A percentile compares a stretch with the other conserved stretches of the same genome.
Conservation (phyloP, 2,329 filamentous ascomycete genomes). For the Colletotrichum higginsianum region DNA sequence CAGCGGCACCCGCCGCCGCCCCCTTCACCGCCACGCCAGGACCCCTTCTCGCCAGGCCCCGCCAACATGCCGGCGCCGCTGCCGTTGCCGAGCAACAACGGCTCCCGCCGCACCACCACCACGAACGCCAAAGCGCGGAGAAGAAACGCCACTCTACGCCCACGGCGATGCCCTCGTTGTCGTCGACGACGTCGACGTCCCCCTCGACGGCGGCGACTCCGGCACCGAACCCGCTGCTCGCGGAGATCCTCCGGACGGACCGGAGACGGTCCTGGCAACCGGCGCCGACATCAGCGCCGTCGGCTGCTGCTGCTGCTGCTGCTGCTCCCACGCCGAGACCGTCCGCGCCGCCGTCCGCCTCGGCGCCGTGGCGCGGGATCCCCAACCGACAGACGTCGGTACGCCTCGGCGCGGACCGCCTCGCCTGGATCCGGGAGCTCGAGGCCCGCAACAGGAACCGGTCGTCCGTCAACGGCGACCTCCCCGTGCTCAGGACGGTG, state of each 20-base stretch:
- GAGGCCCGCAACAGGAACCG: conserved; percentile 28
- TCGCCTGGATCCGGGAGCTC: conserved; percentile 36
- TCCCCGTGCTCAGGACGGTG: conserved; percentile 33
- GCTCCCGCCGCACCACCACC: neutral
- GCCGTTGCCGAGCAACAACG: conserved; percentile 7
- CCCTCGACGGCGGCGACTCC: too few species aligned
- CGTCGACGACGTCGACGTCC: too few species aligned
- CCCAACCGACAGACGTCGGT: conserved; percentile 8
- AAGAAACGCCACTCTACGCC: conserved; percentile 36
- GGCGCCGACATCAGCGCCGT: conserved; percentile 17
- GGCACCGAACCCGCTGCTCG: neutral
- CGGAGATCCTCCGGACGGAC: conserved; percentile 7
- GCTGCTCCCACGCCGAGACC: neutral
- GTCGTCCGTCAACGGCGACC: conserved; percentile 21
- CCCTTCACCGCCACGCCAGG: neutral
- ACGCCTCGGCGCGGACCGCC: conserved; percentile 29
- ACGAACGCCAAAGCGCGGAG: neutral
- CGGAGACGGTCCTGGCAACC: conserved; percentile 33
- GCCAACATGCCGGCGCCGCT: neutral
- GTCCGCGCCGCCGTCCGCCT: conserved; percentile 28
- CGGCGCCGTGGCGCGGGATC: conserved; percentile 20
- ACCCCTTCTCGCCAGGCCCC: neutral
- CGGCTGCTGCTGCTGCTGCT: neutral
- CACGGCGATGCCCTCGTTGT: neutral
- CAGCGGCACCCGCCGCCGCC: conserved; percentile 6